Percentiles rank a stretch among this genome's conserved stretches.
phyloP scores from a whole-genome alignment of 169 alveolate species.

The Cryptosporidium canis region DNA sequence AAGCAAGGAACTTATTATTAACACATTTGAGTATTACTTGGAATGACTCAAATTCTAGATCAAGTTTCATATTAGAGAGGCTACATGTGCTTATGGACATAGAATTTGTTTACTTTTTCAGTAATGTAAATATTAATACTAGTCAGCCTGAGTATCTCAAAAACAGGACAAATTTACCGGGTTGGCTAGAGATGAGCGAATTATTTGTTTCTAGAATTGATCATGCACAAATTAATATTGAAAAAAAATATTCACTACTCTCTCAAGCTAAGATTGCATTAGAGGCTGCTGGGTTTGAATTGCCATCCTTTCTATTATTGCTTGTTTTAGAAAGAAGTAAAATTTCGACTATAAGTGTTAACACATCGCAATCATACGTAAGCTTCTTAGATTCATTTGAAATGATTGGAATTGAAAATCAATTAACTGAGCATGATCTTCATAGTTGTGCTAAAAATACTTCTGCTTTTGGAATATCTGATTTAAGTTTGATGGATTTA shows the following conservation, averaged over 20 bases:
- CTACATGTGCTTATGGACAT: constrained; percentile 60
- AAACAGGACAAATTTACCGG: background rate
- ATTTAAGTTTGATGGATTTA: background rate
- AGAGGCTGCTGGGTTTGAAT: constrained; percentile 43
- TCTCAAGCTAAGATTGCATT: constrained; percentile 46
- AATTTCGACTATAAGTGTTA: background rate
- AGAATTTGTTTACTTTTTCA: constrained; percentile 31
- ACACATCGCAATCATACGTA: constrained; percentile 3
- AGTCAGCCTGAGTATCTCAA: background rate
- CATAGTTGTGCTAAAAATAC: background rate
- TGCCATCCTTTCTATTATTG: constrained; percentile 23
- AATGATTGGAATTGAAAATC: constrained; percentile 13
- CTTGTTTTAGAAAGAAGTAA: constrained; percentile 52
- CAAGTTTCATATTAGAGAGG: constrained; percentile 10
- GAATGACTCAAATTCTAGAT: constrained; percentile 21
- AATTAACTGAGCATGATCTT: background rate
- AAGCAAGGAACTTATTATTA: constrained; percentile 34
- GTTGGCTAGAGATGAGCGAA: constrained; percentile 34
- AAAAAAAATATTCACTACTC: constrained; percentile 13
- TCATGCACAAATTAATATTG: constrained; percentile 3
- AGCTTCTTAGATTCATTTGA: constrained; percentile 61
- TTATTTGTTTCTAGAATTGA: constrained; percentile 42
- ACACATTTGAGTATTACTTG: constrained; percentile 21
- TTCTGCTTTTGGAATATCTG: constrained; percentile 34
- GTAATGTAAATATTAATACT: background rate